phyloP scores from a whole-genome alignment of 2,329 filamentous ascomycete species.

The Mycogone perniciosa region DNA sequence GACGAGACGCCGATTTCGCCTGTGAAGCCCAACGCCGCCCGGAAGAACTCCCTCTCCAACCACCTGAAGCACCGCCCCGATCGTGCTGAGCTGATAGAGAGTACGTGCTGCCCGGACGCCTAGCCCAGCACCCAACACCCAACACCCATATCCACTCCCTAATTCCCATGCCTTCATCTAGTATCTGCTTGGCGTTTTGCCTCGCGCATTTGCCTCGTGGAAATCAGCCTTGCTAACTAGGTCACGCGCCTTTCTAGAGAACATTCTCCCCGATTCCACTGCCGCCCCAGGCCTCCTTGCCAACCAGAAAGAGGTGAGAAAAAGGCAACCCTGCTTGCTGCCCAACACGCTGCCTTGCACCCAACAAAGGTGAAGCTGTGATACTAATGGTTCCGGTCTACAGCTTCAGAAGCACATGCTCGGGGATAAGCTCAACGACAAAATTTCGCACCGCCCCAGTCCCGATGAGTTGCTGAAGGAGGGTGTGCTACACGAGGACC shows the following conservation, averaged over 20 bases:
- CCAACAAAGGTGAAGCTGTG: background rate
- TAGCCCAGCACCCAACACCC: background rate
- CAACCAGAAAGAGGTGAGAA: constrained; percentile 63
- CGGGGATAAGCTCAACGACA: constrained; percentile 79
- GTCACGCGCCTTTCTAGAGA: constrained; percentile 46
- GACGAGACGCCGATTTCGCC: constrained; percentile 50
- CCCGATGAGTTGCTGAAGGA: constrained; percentile 71
- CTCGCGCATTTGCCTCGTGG: background rate
- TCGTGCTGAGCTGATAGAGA: constrained; percentile 71
- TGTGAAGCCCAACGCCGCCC: constrained; percentile 43
- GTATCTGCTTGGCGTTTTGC: background rate
- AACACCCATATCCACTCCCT: background rate
- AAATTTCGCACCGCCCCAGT: constrained; percentile 69
- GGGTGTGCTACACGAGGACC: constrained; percentile 69
- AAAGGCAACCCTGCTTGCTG: background rate
- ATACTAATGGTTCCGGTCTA: background rate
- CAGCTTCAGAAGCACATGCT: constrained; percentile 80
- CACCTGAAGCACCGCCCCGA: constrained; percentile 68
- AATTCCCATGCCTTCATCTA: too few relatives aligned
- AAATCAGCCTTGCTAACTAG: constrained; percentile 1
- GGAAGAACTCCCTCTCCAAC: constrained; percentile 66
- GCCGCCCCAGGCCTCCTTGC: constrained; percentile 75
- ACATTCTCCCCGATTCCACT: constrained; percentile 75
- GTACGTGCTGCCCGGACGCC: constrained; percentile 40
- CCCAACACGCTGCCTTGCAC: background rate